Conservation (phyloP, 768 basidiomycete species). For the Mycena venus region DNA sequence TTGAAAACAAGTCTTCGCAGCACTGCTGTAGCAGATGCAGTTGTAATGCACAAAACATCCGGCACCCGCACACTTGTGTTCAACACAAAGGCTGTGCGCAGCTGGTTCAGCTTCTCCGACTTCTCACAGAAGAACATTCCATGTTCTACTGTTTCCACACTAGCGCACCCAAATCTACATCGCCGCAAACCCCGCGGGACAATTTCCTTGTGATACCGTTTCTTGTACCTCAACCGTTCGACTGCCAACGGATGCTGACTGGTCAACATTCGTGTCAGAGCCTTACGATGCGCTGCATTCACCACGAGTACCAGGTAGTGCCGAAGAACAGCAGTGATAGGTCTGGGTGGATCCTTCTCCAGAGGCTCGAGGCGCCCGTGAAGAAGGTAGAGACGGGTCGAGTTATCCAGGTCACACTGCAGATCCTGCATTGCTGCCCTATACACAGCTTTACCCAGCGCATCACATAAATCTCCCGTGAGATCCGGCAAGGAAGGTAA, state of each 20-base stretch:
- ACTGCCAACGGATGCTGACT: conserved; percentile 1
- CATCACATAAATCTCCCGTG: too few species aligned
- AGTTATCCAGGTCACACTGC: too few species aligned
- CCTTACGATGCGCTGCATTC: too few species aligned
- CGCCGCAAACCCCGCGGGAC: background rate
- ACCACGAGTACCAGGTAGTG: too few species aligned
- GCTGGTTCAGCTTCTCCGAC: background rate
- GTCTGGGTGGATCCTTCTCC: too few species aligned
- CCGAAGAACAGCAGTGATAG: too few species aligned
- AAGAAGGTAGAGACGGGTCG: background rate
- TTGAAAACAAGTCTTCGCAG: too few species aligned
- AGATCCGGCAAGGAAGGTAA: too few species aligned
- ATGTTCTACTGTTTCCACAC: conserved; percentile 1
- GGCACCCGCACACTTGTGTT: background rate
- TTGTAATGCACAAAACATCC: background rate
- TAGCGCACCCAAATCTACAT: background rate
- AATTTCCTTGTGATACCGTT: background rate
- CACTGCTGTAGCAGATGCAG: too few species aligned
- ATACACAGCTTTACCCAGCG: background rate
- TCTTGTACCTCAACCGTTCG: background rate
- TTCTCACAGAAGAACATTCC: background rate
- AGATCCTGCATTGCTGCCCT: background rate
- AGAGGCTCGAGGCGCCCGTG: background rate
- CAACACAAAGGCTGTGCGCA: background rate
- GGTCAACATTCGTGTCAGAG: too few species aligned